Evolutionary conservation across 73 alveolate species (phyloP).

Genomic region (Paramecium caudatum): DNA sequence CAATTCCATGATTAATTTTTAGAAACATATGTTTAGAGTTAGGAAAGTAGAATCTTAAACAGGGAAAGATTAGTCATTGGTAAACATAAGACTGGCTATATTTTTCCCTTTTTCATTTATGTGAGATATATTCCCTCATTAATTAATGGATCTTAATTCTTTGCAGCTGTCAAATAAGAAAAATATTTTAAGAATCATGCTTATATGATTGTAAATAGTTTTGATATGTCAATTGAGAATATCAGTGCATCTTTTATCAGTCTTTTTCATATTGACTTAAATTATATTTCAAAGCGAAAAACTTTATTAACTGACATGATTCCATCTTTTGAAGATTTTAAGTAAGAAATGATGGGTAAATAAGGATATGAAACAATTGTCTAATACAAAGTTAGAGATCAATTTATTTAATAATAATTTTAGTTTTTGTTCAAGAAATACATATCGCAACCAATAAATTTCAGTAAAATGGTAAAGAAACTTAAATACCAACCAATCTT

Average conservation of each 20-base stretch:
- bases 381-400: slow-evolving; percentile 46
- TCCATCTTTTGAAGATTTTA: slow-evolving; percentile 35
- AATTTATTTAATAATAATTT: not conserved
- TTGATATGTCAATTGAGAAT: slow-evolving; percentile 54
- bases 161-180: slow-evolving; percentile 56
- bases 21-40: slow-evolving; percentile 55
- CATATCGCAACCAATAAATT: not conserved
- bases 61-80: slow-evolving; percentile 54
- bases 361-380: slow-evolving; percentile 62
- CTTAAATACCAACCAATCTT: not conserved
- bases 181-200: slow-evolving; percentile 56
- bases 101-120: slow-evolving; percentile 52
- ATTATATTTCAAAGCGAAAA: slow-evolving; percentile 51
- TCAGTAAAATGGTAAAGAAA: not conserved
- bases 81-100: slow-evolving; percentile 65
- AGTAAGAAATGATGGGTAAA: slow-evolving; percentile 31
- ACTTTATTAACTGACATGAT: slow-evolving; percentile 42
- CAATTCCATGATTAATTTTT: slow-evolving; percentile 67
- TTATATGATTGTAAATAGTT: slow-evolving; percentile 66
- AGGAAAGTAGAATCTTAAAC: slow-evolving; percentile 65
- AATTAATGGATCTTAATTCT: slow-evolving; percentile 69
- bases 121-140: slow-evolving; percentile 73
- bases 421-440: not conserved
- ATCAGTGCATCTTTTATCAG: slow-evolving; percentile 29
- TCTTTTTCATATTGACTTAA: slow-evolving; percentile 65